Percentiles rank a stretch among this genome's conserved stretches.
Evolutionary conservation across 371 early-diverging fungal genomes (phyloP).

Genomic region (Mucor saturninus): DNA sequence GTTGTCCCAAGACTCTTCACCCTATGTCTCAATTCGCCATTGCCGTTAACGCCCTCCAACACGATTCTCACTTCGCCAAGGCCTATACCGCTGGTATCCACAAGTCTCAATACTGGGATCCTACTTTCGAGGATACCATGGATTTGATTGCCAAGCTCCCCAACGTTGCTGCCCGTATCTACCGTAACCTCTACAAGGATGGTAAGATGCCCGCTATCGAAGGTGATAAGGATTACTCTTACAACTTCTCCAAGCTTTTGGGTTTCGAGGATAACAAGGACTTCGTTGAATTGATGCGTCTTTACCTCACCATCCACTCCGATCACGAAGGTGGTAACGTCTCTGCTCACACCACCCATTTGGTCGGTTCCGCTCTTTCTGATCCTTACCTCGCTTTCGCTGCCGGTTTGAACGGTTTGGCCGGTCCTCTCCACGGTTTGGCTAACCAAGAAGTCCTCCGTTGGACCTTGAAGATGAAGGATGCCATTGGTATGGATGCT

Average conservation of each 20-base stretch:
- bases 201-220: conserved; percentile 89
- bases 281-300: conserved; percentile 96
- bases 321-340: conserved; percentile 99
- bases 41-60: conserved; percentile 96
- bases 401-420: conserved; percentile 97
- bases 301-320: conserved; percentile 98
- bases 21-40: conserved; percentile 98
- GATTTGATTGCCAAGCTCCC: conserved; percentile 98
- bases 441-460: conserved; percentile 99
- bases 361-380: conserved; percentile 96
- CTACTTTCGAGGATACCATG: conserved; percentile 96
- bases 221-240: conserved; percentile 88
- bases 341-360: conserved; percentile 90
- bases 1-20: conserved; percentile 97
- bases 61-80: conserved; percentile 95
- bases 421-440: conserved; percentile 99
- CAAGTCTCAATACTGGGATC: conserved; percentile 97
- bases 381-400: conserved; percentile 98
- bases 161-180: conserved; percentile 95
- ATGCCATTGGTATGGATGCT: conserved; percentile 83
- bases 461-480: conserved; percentile 94
- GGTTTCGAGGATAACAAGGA: conserved; percentile 88
- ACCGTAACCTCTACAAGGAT: conserved; percentile 97
- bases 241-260: conserved; percentile 93
- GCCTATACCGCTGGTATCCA: conserved; percentile 94